These are phyloP conservation scores for Trichoderma breve DNA, from an alignment of 2,329 filamentous ascomycete genomes.

Conservation along the genomic window DNA sequence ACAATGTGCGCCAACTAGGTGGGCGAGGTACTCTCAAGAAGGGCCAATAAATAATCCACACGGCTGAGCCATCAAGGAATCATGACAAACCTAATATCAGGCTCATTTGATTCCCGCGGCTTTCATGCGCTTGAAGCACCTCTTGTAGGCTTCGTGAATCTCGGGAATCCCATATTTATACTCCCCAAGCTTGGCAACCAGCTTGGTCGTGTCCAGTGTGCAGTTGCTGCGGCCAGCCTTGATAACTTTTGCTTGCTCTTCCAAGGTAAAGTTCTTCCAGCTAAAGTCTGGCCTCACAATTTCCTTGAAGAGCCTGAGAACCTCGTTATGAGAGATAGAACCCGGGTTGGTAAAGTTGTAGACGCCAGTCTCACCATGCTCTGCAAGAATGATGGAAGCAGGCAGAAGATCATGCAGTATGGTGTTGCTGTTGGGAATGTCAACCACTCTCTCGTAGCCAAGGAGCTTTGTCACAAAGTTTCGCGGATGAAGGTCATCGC, in stretches of 20 bases:
- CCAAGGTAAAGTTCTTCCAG: conserved; percentile 65
- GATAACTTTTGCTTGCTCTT: conserved; percentile 66
- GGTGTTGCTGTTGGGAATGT: conserved; percentile 68
- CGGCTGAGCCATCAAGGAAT: not conserved
- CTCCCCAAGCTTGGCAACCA: conserved; percentile 58
- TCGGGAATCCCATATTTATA: conserved; percentile 59
- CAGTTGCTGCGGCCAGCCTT: conserved; percentile 67
- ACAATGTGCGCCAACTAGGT: not conserved
- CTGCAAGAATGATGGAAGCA: conserved; percentile 57
- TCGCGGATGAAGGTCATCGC: conserved; percentile 63
- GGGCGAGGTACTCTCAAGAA: not conserved
- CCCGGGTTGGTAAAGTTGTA: conserved; percentile 72
- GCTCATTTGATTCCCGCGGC: conserved; percentile 28
- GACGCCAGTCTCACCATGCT: conserved; percentile 60
- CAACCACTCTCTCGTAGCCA: conserved; percentile 62
- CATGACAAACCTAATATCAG: not conserved
- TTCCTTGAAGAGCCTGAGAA: conserved; percentile 60
- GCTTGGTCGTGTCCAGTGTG: conserved; percentile 60
- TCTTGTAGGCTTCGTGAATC: conserved; percentile 59
- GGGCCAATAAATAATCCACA: not conserved
- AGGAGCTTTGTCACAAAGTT: conserved; percentile 70
- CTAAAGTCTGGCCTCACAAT: conserved; percentile 59
- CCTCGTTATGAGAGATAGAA: conserved; percentile 69
- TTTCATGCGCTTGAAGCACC: conserved; percentile 64
- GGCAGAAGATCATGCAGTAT: conserved; percentile 64